These are phyloP conservation scores for Fusarium sp. DNA, from an alignment of 2,329 filamentous ascomycete species.

Conservation along the genomic window DNA sequence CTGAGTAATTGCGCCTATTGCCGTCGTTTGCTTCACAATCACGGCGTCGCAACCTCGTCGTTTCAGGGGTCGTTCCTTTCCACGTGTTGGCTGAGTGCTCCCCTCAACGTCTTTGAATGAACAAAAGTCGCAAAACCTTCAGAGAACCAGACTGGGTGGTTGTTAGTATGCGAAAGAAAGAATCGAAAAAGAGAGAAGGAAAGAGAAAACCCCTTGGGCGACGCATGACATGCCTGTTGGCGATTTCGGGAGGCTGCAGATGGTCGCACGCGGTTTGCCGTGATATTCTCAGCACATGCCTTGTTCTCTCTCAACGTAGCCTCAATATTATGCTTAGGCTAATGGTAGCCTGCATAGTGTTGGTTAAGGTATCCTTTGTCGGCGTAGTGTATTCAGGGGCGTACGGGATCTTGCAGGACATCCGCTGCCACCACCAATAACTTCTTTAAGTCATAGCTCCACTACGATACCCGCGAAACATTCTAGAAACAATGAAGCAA, in stretches of 20 bases:
- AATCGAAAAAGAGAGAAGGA: background rate
- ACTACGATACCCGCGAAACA: background rate
- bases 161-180: background rate
- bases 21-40: background rate
- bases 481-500: background rate
- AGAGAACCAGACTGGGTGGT: accelerated
- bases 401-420: slow-evolving; percentile 1
- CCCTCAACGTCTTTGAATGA: background rate
- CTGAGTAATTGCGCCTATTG: background rate
- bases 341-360: background rate
- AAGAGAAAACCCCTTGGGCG: background rate
- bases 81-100: background rate
- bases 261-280: background rate
- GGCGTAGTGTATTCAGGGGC: background rate
- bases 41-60: background rate
- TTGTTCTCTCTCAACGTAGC: accelerated
- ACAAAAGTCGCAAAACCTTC: too few species aligned
- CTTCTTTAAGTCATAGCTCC: background rate
- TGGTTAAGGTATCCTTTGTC: background rate
- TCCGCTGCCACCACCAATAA: background rate
- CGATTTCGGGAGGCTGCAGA: slow-evolving; percentile 18
- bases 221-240: background rate
- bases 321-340: background rate
- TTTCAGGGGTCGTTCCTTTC: background rate
- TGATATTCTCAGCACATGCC: background rate